Conservation (phyloP, 139 green algal species). For the Auxenochlorella pyrenoidosa region DNA sequence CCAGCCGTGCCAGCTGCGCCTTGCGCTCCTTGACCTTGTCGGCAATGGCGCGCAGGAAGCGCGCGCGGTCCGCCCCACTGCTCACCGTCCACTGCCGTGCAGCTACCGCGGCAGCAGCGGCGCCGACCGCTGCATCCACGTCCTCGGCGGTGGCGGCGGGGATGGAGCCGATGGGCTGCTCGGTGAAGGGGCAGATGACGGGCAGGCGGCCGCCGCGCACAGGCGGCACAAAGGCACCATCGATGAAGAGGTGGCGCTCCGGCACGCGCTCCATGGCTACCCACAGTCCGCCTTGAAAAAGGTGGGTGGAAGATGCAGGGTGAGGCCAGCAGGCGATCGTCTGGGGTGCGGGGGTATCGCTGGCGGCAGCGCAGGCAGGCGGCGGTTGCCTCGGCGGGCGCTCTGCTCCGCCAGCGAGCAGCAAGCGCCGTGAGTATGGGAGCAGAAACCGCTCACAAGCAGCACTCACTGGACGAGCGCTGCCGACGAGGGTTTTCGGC, state of each 20-base stretch:
- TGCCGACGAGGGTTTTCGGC: too few species aligned
- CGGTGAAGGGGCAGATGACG: conserved; percentile 28
- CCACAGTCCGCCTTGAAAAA: neutral
- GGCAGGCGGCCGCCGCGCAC: neutral
- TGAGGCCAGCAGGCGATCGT: too few species aligned
- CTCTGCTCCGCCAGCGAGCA: too few species aligned
- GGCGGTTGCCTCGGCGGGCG: too few species aligned
- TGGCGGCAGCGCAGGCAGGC: too few species aligned
- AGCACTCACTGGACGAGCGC: too few species aligned
- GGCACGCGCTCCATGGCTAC: neutral
- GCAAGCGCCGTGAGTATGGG: too few species aligned
- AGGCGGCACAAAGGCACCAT: neutral
- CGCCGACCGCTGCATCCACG: conserved; percentile 65
- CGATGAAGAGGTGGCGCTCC: neutral
- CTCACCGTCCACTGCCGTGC: conserved; percentile 57
- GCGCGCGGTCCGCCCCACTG: conserved; percentile 60
- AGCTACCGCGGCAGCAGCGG: conserved; percentile 55
- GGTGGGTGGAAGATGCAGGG: neutral
- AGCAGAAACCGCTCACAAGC: too few species aligned
- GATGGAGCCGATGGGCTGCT: conserved; percentile 69
- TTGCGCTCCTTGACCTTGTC: conserved; percentile 75
- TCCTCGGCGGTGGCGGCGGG: conserved; percentile 64
- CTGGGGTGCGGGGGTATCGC: too few species aligned
- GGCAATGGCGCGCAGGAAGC: conserved; percentile 64
- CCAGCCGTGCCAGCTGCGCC: conserved; percentile 65